Conservation (phyloP, 768 basidiomycete species). For the Lactarius psammicola region DNA sequence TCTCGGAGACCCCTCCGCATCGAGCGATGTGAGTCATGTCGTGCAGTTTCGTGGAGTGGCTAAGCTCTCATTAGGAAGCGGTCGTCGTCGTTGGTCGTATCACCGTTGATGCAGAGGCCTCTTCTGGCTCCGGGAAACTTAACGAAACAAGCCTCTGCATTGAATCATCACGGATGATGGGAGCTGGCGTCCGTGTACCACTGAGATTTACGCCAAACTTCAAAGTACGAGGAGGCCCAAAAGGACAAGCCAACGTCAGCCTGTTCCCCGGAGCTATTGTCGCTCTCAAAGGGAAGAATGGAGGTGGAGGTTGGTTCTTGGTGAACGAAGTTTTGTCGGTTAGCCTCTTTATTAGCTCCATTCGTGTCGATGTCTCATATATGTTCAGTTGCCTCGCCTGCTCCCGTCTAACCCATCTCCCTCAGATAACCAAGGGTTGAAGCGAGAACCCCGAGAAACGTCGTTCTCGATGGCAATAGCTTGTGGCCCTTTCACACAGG, state of each 20-base stretch:
- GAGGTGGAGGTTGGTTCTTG: slow-evolving; percentile 83
- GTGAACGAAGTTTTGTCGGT: slow-evolving; percentile 83
- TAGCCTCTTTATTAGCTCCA: slow-evolving; percentile 34
- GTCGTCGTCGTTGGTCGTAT: slow-evolving; percentile 35
- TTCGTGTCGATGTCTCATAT: slow-evolving; percentile 2
- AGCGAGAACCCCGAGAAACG: slow-evolving; percentile 43
- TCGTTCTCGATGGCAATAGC: slow-evolving; percentile 69
- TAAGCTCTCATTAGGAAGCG: slow-evolving; percentile 36
- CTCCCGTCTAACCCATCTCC: slow-evolving; percentile 37
- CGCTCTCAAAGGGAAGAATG: slow-evolving; percentile 85
- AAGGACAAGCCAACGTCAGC: slow-evolving; percentile 63
- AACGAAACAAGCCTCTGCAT: slow-evolving; percentile 72
- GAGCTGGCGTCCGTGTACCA: slow-evolving; percentile 63
- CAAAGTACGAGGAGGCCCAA: slow-evolving; percentile 60
- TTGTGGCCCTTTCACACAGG: slow-evolving; percentile 84
- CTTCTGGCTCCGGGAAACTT: slow-evolving; percentile 59
- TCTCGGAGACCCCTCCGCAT: slow-evolving; percentile 69
- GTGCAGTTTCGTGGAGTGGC: neutral
- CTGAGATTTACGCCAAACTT: slow-evolving; percentile 67
- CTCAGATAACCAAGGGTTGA: slow-evolving; percentile 39
- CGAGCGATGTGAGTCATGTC: slow-evolving; percentile 46
- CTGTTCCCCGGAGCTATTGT: slow-evolving; percentile 89
- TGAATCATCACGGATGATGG: slow-evolving; percentile 80
- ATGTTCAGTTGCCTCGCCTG: slow-evolving; percentile 59
- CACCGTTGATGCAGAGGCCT: slow-evolving; percentile 56